Percentiles rank a stretch among this genome's conserved stretches.
Conservation (phyloP, 257 asterid species). For the Plectranthus barbatus region DNA sequence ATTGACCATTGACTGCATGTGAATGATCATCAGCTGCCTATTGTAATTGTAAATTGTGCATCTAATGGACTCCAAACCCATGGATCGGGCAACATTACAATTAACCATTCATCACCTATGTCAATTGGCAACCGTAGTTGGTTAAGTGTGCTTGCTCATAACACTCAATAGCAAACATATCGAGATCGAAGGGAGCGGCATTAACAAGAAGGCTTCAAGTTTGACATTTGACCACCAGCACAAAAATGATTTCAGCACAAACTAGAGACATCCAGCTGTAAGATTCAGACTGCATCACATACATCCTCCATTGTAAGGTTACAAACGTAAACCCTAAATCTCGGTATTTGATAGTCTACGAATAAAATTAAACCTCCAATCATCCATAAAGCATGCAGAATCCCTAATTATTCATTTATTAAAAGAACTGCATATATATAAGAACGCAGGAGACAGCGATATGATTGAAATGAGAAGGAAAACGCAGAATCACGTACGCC, state of each 20-base stretch:
- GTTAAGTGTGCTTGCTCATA: background rate
- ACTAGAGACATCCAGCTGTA: background rate
- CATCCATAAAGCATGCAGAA: background rate
- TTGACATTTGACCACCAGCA: background rate
- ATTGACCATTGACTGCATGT: background rate
- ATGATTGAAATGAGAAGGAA: constrained; percentile 5
- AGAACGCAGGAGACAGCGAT: constrained; percentile 12
- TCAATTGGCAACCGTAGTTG: background rate
- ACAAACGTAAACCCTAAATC: constrained; percentile 1
- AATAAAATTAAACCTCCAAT: background rate
- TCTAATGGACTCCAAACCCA: background rate
- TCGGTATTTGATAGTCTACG: background rate
- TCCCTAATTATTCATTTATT: no score
- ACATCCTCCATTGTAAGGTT: no score
- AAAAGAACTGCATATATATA: no score
- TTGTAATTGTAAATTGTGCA: background rate
- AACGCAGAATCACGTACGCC: constrained; percentile 37
- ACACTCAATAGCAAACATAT: background rate
- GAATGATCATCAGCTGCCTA: background rate
- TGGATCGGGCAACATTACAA: background rate
- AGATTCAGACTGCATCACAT: background rate
- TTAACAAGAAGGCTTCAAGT: background rate
- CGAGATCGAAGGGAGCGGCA: background rate
- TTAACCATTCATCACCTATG: background rate
- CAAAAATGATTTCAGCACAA: background rate